Base-by-base conservation (phyloP, 805 yeast species). In the Yamadazyma sp. region DNA sequence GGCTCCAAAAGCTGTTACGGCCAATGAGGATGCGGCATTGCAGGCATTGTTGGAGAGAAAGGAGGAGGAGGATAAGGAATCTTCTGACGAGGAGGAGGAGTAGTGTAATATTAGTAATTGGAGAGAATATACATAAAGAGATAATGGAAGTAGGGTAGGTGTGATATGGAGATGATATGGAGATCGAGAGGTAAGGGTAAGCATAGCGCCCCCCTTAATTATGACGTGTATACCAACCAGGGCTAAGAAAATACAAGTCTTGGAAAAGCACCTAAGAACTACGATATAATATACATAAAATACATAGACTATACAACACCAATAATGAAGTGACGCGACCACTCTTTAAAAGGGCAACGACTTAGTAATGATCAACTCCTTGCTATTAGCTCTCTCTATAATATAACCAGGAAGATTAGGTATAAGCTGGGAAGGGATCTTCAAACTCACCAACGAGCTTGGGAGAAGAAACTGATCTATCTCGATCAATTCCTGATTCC, bases 1-100 rank as follows among this genome's bases (percentile, higher is more conserved):
- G 97, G 91, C 95, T 54, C 98, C 99, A 59, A 91, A 90, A 79
- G 97, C 98, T 28, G 98, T 93, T 50, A 89, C 97, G 40, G 98
- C 96, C 44, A 86, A 93, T 44, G 99, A 93, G 63, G 99, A 93
- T 64, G 98, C 96, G 44, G 97, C 90, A 69, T 78, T 93, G 58
- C 95, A 89, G 67, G 96, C 95, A 44, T 77, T 93, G 49, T 81
- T 93, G 78, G 97, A 91, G 69, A 78, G 86, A 60, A 86, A 88
- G 60, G 97, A 88, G 71, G 75, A 83, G 59, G 96, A 87, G 62
- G 90, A 85, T 58, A 80, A 82, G 60, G 82, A 82, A 54, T 89
- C 85, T 42, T 83, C 88, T 33, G 90, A 84, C 41, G 95, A 85
- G 50, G 93, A 82, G 43, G 71, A 66, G 19, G 66, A 64, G 19